A percentile compares a stretch with the other conserved stretches of the same genome.
Conservation (phyloP, 192 early-diverging fungal species). For the Lobosporangium transversale region DNA sequence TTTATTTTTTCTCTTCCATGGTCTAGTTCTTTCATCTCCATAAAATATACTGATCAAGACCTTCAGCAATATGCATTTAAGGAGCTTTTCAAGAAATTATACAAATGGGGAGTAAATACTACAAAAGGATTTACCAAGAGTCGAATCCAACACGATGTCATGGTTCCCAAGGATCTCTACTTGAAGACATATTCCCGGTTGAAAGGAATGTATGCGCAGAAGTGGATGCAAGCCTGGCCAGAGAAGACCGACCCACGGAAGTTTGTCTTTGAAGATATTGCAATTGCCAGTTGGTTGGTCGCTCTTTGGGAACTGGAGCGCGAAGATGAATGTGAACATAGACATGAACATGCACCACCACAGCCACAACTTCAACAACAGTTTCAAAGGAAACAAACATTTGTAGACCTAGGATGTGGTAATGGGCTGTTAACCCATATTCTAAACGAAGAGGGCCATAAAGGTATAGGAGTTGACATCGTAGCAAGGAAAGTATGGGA, state of each 20-base stretch:
- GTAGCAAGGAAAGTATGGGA: slow-evolving; percentile 80
- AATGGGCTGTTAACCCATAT: slow-evolving; percentile 85
- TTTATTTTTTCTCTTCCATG: too few species aligned
- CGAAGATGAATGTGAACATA: background rate
- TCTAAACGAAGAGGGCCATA: slow-evolving; percentile 74
- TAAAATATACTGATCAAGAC: background rate
- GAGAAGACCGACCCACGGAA: slow-evolving; percentile 87
- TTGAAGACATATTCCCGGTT: slow-evolving; percentile 68
- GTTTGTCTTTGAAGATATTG: slow-evolving; percentile 89
- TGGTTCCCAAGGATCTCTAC: slow-evolving; percentile 77
- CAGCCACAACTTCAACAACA: too few species aligned
- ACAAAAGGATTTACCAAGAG: slow-evolving; percentile 77
- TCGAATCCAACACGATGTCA: slow-evolving; percentile 71
- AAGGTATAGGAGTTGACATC: slow-evolving; percentile 81
- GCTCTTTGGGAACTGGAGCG: slow-evolving; percentile 75
- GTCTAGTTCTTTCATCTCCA: too few species aligned
- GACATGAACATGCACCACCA: too few species aligned
- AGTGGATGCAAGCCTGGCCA: slow-evolving; percentile 79
- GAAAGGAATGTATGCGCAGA: slow-evolving; percentile 72
- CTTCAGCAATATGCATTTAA: slow-evolving; percentile 66
- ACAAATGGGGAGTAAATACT: slow-evolving; percentile 79
- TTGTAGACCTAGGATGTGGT: slow-evolving; percentile 88
- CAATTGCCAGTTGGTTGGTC: slow-evolving; percentile 84
- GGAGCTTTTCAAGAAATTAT: slow-evolving; percentile 73
- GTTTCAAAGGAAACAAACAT: slow-evolving; percentile 54